Percentiles rank a stretch among this genome's conserved stretches.
These are phyloP conservation scores for Trifolium pratense DNA, from an alignment of 306 rosid species.

Conservation along the genomic window DNA sequence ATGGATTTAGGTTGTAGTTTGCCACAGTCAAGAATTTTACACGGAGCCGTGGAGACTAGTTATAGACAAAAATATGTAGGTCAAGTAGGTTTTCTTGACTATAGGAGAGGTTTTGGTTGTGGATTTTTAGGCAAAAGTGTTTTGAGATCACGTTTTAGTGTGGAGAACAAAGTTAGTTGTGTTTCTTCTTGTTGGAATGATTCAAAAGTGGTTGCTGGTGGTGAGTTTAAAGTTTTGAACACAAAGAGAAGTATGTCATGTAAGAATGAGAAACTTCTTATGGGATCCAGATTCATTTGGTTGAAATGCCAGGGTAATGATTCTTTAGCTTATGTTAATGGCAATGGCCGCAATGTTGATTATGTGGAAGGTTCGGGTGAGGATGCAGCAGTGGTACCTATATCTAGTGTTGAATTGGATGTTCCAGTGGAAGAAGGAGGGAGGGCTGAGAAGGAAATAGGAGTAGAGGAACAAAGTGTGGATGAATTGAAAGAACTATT, in stretches of 20 bases:
- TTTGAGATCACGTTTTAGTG: slow-evolving; percentile 49
- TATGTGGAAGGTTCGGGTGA: slow-evolving; percentile 57
- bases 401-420: slow-evolving; percentile 50
- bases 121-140: slow-evolving; percentile 47
- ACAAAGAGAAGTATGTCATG: slow-evolving; percentile 46
- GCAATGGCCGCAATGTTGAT: slow-evolving; percentile 70
- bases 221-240: slow-evolving; percentile 50
- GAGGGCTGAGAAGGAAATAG: slow-evolving; percentile 39
- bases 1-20: slow-evolving; percentile 70
- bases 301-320: slow-evolving; percentile 82
- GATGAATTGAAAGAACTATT: slow-evolving; percentile 78
- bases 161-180: slow-evolving; percentile 44
- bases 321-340: slow-evolving; percentile 78
- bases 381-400: slow-evolving; percentile 44
- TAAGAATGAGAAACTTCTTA: slow-evolving; percentile 38
- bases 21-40: slow-evolving; percentile 62
- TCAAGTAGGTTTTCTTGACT: slow-evolving; percentile 45
- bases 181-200: slow-evolving; percentile 46
- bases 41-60: slow-evolving; percentile 53
- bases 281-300: slow-evolving; percentile 56
- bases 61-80: slow-evolving; percentile 39
- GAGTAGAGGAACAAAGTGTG: slow-evolving; percentile 51
- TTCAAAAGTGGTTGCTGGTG: slow-evolving; percentile 41
- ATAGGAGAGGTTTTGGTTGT: slow-evolving; percentile 51
- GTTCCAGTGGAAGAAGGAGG: slow-evolving; percentile 51